Percentiles rank a stretch among this genome's conserved stretches.
Evolutionary conservation across 345 rosid species (phyloP).

Genomic region (Moricandia moricandioides): DNA sequence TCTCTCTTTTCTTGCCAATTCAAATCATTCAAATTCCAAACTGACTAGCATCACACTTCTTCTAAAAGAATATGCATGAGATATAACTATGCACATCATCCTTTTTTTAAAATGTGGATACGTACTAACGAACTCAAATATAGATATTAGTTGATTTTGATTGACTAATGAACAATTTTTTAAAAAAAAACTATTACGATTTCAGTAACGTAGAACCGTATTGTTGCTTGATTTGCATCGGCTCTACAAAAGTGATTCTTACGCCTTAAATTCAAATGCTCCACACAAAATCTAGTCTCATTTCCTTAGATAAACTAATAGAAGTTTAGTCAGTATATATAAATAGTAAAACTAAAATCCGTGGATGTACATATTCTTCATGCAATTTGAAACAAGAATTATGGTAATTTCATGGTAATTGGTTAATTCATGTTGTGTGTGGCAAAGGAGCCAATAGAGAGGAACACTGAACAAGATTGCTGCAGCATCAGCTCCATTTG

Average conservation of each 20-base stretch:
- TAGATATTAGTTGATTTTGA: not conserved
- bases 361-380: not conserved
- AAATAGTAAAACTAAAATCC: not conserved
- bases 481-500: not conserved
- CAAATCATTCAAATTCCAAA: not conserved
- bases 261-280: too few species aligned
- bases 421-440: conserved; percentile 1
- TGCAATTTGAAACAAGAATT: not conserved
- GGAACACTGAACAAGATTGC: not conserved
- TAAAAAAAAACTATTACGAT: not conserved
- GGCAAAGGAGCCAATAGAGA: not conserved
- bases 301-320: too few species aligned
- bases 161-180: not conserved
- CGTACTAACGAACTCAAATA: not conserved
- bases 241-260: not conserved
- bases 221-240: not conserved
- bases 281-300: too few species aligned
- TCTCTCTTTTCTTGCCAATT: not conserved
- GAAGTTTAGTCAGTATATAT: not conserved
- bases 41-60: not conserved
- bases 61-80: not conserved
- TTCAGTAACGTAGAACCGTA: not conserved
- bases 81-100: not conserved
- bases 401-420: not conserved
- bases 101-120: not conserved